Percentiles rank a stretch among this genome's conserved stretches.
phyloP scores from a whole-genome alignment of 176 grass and related monocot species.

The Rhynchospora pubera region DNA sequence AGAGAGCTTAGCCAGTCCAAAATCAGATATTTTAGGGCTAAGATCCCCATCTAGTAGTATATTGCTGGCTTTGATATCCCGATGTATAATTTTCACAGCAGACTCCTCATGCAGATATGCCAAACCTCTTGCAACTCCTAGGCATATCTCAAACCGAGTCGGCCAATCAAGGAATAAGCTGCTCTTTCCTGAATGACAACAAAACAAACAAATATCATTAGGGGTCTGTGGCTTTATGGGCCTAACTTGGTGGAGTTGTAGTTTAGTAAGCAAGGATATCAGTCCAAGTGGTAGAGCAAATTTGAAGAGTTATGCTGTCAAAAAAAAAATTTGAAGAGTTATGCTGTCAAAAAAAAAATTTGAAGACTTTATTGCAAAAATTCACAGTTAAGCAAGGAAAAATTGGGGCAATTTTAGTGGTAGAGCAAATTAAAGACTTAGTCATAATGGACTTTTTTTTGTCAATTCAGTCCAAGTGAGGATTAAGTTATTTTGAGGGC shows the following conservation, averaged over 20 bases:
- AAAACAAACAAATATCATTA: background rate
- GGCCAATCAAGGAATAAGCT: constrained; percentile 66
- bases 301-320: too few species aligned
- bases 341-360: too few species aligned
- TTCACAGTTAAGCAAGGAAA: too few species aligned
- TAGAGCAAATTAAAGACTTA: background rate
- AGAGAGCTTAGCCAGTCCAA: constrained; percentile 69
- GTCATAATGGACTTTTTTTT: background rate
- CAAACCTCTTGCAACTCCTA: constrained; percentile 66
- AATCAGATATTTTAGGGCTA: constrained; percentile 77
- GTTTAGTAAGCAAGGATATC: too few species aligned
- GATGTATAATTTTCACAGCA: constrained; percentile 53
- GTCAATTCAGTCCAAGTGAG: background rate
- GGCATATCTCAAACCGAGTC: constrained; percentile 59
- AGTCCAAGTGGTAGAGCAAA: too few species aligned
- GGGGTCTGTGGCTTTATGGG: background rate
- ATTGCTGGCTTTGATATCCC: constrained; percentile 97
- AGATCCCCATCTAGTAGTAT: constrained; percentile 88
- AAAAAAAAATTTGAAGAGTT: background rate
- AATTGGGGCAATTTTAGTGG: too few species aligned
- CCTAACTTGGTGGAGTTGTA: background rate
- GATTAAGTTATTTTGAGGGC: background rate
- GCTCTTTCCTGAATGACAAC: constrained; percentile 19
- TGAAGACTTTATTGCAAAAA: too few species aligned
- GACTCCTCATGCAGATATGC: constrained; percentile 89